Evolutionary conservation across 2,329 filamentous ascomycete species (phyloP).

Genomic region (Diaporthe ampelina): DNA sequence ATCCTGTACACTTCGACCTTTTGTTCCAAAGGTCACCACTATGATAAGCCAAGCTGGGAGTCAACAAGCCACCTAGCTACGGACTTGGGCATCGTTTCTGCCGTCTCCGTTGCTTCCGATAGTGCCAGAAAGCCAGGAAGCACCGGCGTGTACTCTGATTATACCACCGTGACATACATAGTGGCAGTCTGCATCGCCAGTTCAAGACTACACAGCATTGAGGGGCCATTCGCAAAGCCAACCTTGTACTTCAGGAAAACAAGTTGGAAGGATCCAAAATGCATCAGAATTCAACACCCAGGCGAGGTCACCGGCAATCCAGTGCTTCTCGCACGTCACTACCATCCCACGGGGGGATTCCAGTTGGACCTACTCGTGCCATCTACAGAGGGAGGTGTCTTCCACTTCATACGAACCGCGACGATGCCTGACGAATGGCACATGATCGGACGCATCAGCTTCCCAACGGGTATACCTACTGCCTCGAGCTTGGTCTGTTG

Average conservation of each 20-base stretch:
- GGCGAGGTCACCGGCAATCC: slow-evolving; percentile 1
- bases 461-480: not conserved
- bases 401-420: not conserved
- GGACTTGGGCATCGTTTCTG: not conserved
- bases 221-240: not conserved
- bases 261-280: not conserved
- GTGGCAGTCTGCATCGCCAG: slow-evolving; percentile 5
- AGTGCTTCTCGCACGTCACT: not conserved
- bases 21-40: too few relatives aligned
- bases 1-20: not conserved
- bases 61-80: not conserved
- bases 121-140: accelerated
- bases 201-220: not conserved
- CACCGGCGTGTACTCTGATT: too few relatives aligned
- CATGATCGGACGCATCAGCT: not conserved
- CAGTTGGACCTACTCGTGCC: not conserved
- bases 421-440: not conserved
- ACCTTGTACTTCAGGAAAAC: too few relatives aligned
- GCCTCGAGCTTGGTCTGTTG: not conserved
- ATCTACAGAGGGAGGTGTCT: not conserved
- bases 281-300: not conserved
- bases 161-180: not conserved
- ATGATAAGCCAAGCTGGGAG: not conserved
- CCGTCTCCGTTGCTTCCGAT: not conserved
- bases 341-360: too few relatives aligned